Conservation (phyloP, 306 rosid species). For the Cajanus cajan region DNA sequence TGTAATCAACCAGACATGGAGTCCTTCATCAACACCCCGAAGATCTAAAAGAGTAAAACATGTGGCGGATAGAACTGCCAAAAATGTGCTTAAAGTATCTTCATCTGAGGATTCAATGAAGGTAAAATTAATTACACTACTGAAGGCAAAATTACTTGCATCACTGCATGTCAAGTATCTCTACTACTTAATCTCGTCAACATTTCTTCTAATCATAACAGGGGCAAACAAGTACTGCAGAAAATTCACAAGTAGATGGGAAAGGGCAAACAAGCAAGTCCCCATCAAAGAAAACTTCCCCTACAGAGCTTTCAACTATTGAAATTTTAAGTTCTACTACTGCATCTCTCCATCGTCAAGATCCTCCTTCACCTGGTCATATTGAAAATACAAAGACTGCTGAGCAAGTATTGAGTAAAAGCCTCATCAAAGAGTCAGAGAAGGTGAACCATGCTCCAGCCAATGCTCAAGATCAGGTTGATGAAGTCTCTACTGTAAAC, state of each 20-base stretch:
- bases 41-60: conserved; percentile 10
- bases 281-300: neutral
- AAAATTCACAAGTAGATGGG: neutral
- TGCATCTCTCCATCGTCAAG: neutral
- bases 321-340: neutral
- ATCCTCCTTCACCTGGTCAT: neutral
- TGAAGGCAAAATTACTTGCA: neutral
- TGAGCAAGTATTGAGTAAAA: neutral
- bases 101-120: neutral
- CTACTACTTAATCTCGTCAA: neutral
- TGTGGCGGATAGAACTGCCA: neutral
- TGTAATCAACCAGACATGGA: neutral
- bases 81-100: neutral
- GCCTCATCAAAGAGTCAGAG: neutral
- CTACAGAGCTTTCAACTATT: neutral
- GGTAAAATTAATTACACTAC: neutral
- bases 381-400: neutral
- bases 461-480: conserved; percentile 13
- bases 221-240: neutral
- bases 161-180: neutral
- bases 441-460: neutral
- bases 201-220: neutral
- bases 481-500: conserved; percentile 8
- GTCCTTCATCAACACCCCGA: neutral
- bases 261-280: neutral